Evolutionary conservation across 2,329 filamentous ascomycete species (phyloP).

Genomic region (Fusarium nisikadoi): DNA sequence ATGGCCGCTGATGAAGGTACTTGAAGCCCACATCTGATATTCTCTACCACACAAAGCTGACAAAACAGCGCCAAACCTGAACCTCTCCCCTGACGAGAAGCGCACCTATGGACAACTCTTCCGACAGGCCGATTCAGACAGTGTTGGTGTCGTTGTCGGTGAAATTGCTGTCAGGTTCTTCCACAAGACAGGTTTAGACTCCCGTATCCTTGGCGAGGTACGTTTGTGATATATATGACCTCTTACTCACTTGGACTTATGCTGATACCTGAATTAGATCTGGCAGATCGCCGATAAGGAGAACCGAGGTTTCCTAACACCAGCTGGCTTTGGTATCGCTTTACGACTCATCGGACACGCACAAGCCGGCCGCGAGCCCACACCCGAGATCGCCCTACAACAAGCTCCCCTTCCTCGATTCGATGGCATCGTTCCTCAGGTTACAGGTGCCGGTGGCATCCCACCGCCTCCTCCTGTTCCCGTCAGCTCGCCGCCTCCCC

Average conservation of each 20-base stretch:
- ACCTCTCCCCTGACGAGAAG: slow-evolving; percentile 92
- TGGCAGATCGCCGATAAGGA: slow-evolving; percentile 99
- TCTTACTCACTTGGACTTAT: not conserved
- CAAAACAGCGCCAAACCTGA: slow-evolving; percentile 74
- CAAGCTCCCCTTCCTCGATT: slow-evolving; percentile 92
- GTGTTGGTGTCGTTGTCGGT: slow-evolving; percentile 92
- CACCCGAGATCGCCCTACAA: slow-evolving; percentile 82
- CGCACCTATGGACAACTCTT: slow-evolving; percentile 93
- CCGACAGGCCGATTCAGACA: slow-evolving; percentile 89
- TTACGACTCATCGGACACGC: slow-evolving; percentile 95
- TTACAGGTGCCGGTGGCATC: slow-evolving; percentile 46
- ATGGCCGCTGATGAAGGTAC: slow-evolving; percentile 45
- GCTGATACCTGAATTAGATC: slow-evolving; percentile 68
- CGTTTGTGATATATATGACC: slow-evolving; percentile 45
- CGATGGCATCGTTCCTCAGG: slow-evolving; percentile 72
- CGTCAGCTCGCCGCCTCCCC: slow-evolving; percentile 57
- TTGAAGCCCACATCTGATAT: not conserved
- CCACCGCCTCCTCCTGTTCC: slow-evolving; percentile 56
- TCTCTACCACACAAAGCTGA: slow-evolving; percentile 25
- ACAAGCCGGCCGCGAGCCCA: slow-evolving; percentile 86
- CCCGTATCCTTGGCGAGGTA: slow-evolving; percentile 88
- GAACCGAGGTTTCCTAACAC: slow-evolving; percentile 93
- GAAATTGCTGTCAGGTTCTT: slow-evolving; percentile 98
- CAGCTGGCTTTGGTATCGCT: slow-evolving; percentile 91
- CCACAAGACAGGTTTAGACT: slow-evolving; percentile 90